Conservation (phyloP, 192 early-diverging fungal species). For the Podila clonocystis region DNA sequence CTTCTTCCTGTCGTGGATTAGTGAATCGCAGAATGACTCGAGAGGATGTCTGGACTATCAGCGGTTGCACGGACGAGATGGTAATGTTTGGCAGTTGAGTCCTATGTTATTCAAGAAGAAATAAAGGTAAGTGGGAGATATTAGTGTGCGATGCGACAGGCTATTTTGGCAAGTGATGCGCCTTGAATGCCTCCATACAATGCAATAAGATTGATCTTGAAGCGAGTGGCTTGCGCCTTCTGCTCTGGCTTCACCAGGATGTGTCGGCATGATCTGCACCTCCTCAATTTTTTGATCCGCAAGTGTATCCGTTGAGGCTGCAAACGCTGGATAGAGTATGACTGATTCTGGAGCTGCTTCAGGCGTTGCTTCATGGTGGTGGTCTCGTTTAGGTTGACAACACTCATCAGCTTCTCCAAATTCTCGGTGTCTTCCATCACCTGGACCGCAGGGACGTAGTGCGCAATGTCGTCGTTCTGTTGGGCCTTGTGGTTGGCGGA, state of each 20-base stretch:
- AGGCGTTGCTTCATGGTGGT: constrained; percentile 70
- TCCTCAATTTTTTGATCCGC: constrained; percentile 85
- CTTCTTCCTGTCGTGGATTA: constrained; percentile 83
- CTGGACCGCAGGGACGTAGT: constrained; percentile 56
- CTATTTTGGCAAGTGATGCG: background rate
- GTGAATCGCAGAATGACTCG: constrained; percentile 77
- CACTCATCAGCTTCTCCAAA: constrained; percentile 50
- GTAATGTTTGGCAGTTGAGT: constrained; percentile 86
- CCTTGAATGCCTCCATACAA: constrained; percentile 56
- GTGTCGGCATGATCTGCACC: constrained; percentile 89
- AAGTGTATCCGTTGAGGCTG: constrained; percentile 88
- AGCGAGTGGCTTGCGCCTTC: constrained; percentile 87
- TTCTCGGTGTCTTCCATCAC: constrained; percentile 58
- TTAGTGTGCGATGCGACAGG: background rate
- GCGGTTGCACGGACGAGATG: constrained; percentile 57
- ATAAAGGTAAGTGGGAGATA: background rate
- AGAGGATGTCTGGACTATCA: constrained; percentile 51
- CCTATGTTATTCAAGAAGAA: constrained; percentile 28
- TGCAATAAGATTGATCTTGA: constrained; percentile 91
- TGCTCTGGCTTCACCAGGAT: constrained; percentile 93
- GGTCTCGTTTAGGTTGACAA: constrained; percentile 46
- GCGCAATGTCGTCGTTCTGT: constrained; percentile 56
- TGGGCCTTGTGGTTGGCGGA: constrained; percentile 30
- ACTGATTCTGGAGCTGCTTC: constrained; percentile 70
- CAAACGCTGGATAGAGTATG: constrained; percentile 64